Conservation (phyloP, 768 basidiomycete species). For the Chalciporus chontae region DNA sequence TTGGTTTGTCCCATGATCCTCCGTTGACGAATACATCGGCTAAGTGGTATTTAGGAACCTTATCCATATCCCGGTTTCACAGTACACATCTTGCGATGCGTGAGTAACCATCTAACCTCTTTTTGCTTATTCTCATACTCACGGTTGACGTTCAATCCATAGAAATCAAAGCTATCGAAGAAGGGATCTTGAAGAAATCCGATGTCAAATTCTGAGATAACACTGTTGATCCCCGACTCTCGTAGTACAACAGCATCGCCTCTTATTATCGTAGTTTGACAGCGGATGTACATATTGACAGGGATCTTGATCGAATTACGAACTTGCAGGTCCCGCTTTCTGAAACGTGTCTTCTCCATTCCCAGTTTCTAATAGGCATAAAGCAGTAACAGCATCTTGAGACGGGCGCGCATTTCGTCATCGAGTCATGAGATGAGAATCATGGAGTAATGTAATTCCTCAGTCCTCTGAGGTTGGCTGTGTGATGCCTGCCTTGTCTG, state of each 20-base stretch:
- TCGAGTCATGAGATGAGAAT: neutral
- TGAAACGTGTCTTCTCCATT: neutral
- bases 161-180: slow-evolving; percentile 6
- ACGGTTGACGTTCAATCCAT: neutral
- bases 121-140: neutral
- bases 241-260: neutral
- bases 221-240: neutral
- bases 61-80: slow-evolving; percentile 10
- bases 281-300: neutral
- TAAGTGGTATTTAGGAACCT: neutral
- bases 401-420: neutral
- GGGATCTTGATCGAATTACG: neutral
- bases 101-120: neutral
- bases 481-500: slow-evolving; percentile 20
- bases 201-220: neutral
- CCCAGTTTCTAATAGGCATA: neutral
- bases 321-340: neutral
- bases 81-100: slow-evolving; percentile 4
- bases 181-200: slow-evolving; percentile 1
- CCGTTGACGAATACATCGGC: neutral
- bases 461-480: slow-evolving; percentile 22
- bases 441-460: neutral
- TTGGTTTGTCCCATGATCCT: slow-evolving; percentile 1
- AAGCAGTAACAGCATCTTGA: neutral
- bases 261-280: neutral